phyloP scores from a whole-genome alignment of 2,329 filamentous ascomycete species.

The Microcera coccophila region DNA sequence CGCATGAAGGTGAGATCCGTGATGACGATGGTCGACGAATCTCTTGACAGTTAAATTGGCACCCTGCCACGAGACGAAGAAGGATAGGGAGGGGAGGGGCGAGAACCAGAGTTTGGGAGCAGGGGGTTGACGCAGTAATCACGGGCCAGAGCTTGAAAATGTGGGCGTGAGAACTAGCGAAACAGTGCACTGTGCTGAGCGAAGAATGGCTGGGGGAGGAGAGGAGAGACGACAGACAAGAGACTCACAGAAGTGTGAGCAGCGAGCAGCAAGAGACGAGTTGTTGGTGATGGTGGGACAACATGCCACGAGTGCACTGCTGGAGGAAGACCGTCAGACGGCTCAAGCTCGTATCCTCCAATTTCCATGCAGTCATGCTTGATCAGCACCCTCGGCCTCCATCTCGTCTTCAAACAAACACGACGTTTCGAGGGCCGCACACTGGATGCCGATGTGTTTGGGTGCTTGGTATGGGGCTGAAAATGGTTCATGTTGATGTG shows the following conservation, averaged over 20 bases:
- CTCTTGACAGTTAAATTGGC: not conserved
- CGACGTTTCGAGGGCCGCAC: not conserved
- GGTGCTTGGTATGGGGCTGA: too few species aligned
- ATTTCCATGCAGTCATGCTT: not conserved
- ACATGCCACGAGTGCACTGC: not conserved
- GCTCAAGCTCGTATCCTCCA: constrained; percentile 1
- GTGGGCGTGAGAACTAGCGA: not conserved
- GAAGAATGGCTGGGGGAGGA: not conserved
- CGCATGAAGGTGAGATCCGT: not conserved
- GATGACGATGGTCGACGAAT: not conserved
- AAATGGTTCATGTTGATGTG: too few species aligned
- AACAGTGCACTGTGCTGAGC: not conserved
- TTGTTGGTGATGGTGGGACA: not conserved
- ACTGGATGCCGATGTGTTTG: too few species aligned
- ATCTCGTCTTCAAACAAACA: not conserved
- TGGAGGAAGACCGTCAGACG: not conserved
- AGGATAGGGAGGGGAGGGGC: not conserved
- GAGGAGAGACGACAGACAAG: not conserved
- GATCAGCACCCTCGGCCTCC: not conserved
- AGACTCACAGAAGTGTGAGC: not conserved
- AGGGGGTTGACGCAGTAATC: not conserved
- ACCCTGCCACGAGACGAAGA: not conserved
- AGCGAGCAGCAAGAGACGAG: not conserved
- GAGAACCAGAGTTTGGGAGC: not conserved
- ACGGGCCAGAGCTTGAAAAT: not conserved